Evolutionary conservation across 192 early-diverging fungal species (phyloP).

Genomic region (Backusella macrospora): DNA sequence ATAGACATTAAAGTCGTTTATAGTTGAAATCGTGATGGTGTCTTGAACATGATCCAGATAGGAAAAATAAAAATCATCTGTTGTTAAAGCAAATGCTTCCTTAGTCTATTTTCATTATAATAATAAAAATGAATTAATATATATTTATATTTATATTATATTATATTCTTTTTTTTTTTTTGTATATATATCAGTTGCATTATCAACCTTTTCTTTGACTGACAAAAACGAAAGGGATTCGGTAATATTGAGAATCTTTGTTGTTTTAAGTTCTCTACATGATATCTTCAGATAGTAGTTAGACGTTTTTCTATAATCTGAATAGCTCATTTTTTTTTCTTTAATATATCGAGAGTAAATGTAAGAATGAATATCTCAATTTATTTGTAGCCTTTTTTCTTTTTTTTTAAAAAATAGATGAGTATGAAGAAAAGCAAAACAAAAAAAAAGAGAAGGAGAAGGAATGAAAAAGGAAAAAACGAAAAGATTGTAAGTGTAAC

Average conservation of each 20-base stretch:
- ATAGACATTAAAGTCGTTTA: conserved; percentile 13
- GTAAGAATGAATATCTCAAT: not conserved
- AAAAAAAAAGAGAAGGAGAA: not conserved
- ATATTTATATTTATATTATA: not conserved
- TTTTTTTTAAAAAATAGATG: too few species aligned
- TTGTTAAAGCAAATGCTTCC: conserved; percentile 1
- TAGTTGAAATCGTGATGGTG: conserved; percentile 2
- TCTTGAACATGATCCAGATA: not conserved
- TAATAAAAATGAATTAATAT: not conserved
- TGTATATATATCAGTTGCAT: too few species aligned
- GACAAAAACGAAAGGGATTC: conserved; percentile 1
- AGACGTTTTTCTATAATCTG: conserved; percentile 2
- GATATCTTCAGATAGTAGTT: conserved; percentile 9
- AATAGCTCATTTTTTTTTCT: conserved; percentile 13
- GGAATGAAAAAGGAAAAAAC: not conserved
- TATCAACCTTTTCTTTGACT: conserved; percentile 11
- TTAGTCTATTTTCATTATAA: not conserved
- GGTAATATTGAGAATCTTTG: conserved; percentile 12
- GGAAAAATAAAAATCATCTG: conserved; percentile 16
- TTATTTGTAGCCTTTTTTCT: not conserved
- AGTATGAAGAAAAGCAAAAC: not conserved
- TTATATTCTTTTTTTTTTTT: not conserved
- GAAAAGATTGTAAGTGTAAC: not conserved
- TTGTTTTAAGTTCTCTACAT: conserved; percentile 4
- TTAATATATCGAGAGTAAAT: not conserved